Evolutionary conservation across 2,329 filamentous ascomycete genomes (phyloP), one percentile per base, ranked within the genome.

Genomic region (Conoideocrella luteorostrata): DNA sequence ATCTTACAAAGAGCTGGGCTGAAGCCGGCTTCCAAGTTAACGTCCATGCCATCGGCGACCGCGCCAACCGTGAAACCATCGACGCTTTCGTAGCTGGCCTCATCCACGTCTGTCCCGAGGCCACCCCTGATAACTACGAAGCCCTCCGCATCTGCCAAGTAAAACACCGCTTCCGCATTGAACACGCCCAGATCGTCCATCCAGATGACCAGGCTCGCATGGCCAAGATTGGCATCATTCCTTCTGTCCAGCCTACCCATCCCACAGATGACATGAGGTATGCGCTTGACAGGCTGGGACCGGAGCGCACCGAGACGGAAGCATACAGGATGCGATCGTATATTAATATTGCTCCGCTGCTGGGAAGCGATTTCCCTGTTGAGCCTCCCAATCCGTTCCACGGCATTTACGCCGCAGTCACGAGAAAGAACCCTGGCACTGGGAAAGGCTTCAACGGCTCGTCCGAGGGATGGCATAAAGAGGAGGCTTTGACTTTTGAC

Each of bases 311-410:
- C 1, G 56, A 58, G 15, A 54, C 63, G 12, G 75, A 78, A 47
- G 82, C 82, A 1, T 87, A 87, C 59, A 71, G 80, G 18, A 85
- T 86, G 82, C 67, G 68, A 10, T 79, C 77, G 0, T 61, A 86
- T 2, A 68, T 83, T 2, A 66, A 73, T 20, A 56, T 73, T 11
- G 60, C 59, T 0, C 76, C 77, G 4, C 63, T 85, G 1, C 68
- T 87, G 2, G 83, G 83, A 3, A 84, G 79, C 39, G 83, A 86
- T 54, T 86, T 86, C 52, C 83, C 83, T 29, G 82, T 87, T 7
- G 82, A 86, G 57, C 82, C 82, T 3, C 74, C 81, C 0, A 75
- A 78, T 52, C 78, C 82, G 2, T 82, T 84, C 50, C 74, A 81
- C 44, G 83, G 82, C 15, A 78, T 86, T 30, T 86, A 84, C 52